These are phyloP conservation scores for Rhynchospora tenuis DNA, from an alignment of 176 grass and related monocot species.

Conservation along the genomic window DNA sequence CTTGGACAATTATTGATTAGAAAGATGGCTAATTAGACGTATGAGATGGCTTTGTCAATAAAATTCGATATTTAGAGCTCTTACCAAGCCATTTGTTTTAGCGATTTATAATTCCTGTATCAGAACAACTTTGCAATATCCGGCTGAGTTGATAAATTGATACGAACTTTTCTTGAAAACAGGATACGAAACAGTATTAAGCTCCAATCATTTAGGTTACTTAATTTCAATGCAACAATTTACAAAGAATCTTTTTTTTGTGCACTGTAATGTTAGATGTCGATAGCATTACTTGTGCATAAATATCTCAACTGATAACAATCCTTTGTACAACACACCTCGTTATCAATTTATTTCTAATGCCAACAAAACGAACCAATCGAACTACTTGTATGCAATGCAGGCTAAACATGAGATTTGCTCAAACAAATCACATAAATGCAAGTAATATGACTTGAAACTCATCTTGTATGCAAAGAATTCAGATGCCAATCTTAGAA, in stretches of 20 bases:
- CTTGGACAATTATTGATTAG: too few relatives aligned
- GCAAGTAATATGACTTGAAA: too few relatives aligned
- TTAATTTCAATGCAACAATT: not conserved
- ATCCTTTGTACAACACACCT: not conserved
- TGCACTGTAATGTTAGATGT: not conserved
- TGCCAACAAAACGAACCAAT: not conserved
- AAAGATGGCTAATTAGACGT: too few relatives aligned
- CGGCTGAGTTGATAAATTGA: too few relatives aligned
- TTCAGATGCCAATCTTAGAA: slow-evolving; percentile 53
- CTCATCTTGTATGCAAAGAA: not conserved
- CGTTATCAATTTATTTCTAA: not conserved
- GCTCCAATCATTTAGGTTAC: not conserved
- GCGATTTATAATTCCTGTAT: too few relatives aligned
- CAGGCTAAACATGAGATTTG: not conserved
- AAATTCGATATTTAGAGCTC: too few relatives aligned
- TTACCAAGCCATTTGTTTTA: too few relatives aligned
- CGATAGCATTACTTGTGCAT: not conserved
- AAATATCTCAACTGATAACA: not conserved
- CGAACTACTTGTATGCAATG: not conserved
- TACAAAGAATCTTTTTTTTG: not conserved
- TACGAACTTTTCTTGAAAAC: not conserved
- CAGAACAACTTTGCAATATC: too few relatives aligned
- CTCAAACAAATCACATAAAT: not conserved
- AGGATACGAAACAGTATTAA: not conserved
- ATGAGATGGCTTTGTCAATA: too few relatives aligned